phyloP scores from a whole-genome alignment of 768 basidiomycete genomes.

The Collybia nuda region DNA sequence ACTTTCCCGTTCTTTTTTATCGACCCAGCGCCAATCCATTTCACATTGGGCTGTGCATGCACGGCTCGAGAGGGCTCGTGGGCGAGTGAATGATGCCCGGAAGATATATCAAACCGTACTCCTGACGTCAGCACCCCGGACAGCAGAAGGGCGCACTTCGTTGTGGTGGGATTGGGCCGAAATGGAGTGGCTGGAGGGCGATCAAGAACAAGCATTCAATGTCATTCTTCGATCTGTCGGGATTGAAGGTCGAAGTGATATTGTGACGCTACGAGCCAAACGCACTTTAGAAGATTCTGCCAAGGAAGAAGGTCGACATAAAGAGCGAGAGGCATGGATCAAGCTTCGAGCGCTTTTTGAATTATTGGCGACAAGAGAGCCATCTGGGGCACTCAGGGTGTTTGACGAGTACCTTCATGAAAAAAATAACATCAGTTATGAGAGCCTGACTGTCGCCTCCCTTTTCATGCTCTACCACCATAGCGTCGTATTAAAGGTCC shows the following conservation, averaged over 20 bases:
- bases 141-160: conserved; percentile 33
- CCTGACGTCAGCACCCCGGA: conserved; percentile 38
- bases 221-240: conserved; percentile 56
- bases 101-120: conserved; percentile 77
- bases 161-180: conserved; percentile 88
- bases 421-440: conserved; percentile 31
- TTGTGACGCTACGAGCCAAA: conserved; percentile 63
- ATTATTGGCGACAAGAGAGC: conserved; percentile 46
- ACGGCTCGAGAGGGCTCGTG: conserved; percentile 66
- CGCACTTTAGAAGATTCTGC: conserved; percentile 57
- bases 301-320: conserved; percentile 37
- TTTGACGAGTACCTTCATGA: conserved; percentile 34
- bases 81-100: conserved; percentile 64
- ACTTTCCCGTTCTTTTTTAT: conserved; percentile 64
- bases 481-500: conserved; percentile 49
- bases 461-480: conserved; percentile 65
- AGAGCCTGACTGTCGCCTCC: conserved; percentile 57
- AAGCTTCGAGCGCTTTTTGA: conserved; percentile 67
- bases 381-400: conserved; percentile 37
- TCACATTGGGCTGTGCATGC: conserved; percentile 77
- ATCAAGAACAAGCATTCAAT: conserved; percentile 46
- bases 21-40: conserved; percentile 54
- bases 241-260: conserved; percentile 49
- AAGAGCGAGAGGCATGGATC: conserved; percentile 64
- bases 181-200: conserved; percentile 72